A percentile compares a stretch with the other conserved stretches of the same genome.
Evolutionary conservation across 192 early-diverging fungal species (phyloP).

Genomic region (Coemansia sp.): DNA sequence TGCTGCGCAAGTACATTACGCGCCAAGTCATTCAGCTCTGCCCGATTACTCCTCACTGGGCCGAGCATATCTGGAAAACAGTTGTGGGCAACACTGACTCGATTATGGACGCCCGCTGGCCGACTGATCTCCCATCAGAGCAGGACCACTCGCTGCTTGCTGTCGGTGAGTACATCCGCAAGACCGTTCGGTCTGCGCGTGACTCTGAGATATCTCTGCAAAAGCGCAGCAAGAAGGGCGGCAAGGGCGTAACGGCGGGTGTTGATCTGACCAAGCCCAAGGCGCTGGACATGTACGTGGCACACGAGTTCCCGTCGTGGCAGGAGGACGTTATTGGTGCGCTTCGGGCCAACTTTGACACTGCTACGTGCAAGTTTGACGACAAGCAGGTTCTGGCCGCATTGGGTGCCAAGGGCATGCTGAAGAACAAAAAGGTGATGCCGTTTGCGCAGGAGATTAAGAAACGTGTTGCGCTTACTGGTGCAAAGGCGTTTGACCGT

Average conservation of each 20-base stretch:
- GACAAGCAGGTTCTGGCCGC: slow-evolving; percentile 71
- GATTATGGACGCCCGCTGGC: slow-evolving; percentile 73
- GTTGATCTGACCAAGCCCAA: slow-evolving; percentile 67
- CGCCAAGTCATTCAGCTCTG: slow-evolving; percentile 81
- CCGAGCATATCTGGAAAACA: slow-evolving; percentile 86
- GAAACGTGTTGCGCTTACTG: slow-evolving; percentile 71
- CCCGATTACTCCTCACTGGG: slow-evolving; percentile 93
- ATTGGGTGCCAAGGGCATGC: slow-evolving; percentile 68
- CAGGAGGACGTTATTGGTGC: slow-evolving; percentile 70
- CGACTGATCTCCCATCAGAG: slow-evolving; percentile 52
- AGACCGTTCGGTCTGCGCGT: slow-evolving; percentile 72
- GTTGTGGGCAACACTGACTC: slow-evolving; percentile 72
- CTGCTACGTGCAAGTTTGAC: slow-evolving; percentile 61
- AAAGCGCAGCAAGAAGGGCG: slow-evolving; percentile 73
- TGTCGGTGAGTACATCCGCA: slow-evolving; percentile 78
- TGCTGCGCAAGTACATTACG: slow-evolving; percentile 80
- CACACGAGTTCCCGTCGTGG: slow-evolving; percentile 88
- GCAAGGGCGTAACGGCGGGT: slow-evolving; percentile 24
- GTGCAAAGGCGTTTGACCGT: slow-evolving; percentile 76
- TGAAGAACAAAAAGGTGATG: slow-evolving; percentile 96
- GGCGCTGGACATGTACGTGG: slow-evolving; percentile 76
- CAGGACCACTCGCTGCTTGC: slow-evolving; percentile 71
- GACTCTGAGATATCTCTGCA: slow-evolving; percentile 64
- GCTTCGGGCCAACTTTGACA: slow-evolving; percentile 60
- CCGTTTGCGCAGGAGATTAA: slow-evolving; percentile 91